Evolutionary conservation across 352 stramenopile genomes (phyloP).

Genomic region (Globisporangium irregulare): DNA sequence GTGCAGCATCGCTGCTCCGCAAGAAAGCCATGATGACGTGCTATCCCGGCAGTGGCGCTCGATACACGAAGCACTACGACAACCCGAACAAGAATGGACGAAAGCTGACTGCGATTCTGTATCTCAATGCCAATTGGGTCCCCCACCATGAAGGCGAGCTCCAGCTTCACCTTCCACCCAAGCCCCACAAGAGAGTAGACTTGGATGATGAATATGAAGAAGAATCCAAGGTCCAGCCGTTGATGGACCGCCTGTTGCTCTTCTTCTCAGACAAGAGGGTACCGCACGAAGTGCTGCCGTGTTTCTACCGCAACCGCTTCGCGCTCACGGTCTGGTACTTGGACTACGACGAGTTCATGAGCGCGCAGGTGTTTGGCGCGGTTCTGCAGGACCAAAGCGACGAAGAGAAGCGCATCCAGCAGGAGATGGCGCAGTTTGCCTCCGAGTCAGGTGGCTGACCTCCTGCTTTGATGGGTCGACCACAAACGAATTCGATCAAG

Average conservation of each 20-base stretch:
- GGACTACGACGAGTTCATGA: constrained; percentile 56
- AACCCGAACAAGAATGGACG: constrained; percentile 47
- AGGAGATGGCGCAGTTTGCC: constrained; percentile 25
- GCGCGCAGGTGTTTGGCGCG: constrained; percentile 32
- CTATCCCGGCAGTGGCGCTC: constrained; percentile 35
- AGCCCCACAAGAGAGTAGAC: neutral
- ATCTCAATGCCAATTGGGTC: constrained; percentile 40
- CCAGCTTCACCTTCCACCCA: constrained; percentile 19
- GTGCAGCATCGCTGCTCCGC: constrained; percentile 24
- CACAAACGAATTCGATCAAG: too few species aligned
- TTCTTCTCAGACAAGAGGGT: constrained; percentile 49
- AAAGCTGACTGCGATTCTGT: constrained; percentile 56
- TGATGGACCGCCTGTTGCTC: constrained; percentile 28
- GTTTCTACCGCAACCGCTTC: constrained; percentile 24
- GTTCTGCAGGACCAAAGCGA: constrained; percentile 5
- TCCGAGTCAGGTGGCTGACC: neutral
- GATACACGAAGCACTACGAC: constrained; percentile 51
- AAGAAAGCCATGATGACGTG: constrained; percentile 55
- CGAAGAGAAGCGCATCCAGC: constrained; percentile 21
- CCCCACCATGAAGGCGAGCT: constrained; percentile 32
- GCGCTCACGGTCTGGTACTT: constrained; percentile 64
- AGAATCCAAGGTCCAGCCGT: constrained; percentile 1
- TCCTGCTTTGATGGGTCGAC: too few species aligned
- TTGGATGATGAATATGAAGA: neutral
- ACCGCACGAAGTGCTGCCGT: constrained; percentile 41